phyloP scores from a whole-genome alignment of 2,329 filamentous ascomycete species.

The Ceratocystis cubensis region DNA sequence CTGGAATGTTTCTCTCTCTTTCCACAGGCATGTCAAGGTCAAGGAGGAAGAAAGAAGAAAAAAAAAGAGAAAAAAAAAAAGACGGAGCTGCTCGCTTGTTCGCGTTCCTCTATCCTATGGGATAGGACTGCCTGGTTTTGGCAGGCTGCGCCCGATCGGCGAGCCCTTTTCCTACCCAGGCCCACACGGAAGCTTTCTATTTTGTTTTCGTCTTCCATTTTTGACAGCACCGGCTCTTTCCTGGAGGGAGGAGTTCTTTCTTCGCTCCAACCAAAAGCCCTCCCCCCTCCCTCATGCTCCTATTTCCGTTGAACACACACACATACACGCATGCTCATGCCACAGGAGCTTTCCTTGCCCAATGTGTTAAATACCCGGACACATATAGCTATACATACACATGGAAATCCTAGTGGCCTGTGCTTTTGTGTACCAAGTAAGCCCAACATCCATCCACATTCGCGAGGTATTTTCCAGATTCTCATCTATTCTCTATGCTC shows the following conservation, averaged over 20 bases:
- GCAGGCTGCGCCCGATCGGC: conserved; percentile 4
- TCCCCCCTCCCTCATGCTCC: background rate
- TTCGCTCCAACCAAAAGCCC: background rate
- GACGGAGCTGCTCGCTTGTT: background rate
- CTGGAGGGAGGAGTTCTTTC: background rate
- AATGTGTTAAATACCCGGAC: background rate
- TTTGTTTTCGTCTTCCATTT: background rate
- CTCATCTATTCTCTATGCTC: background rate
- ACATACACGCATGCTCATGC: background rate
- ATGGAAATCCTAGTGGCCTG: background rate
- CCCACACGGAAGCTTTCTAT: background rate
- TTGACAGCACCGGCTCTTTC: background rate
- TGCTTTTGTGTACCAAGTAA: background rate
- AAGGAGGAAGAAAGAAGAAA: no score
- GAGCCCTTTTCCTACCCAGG: background rate
- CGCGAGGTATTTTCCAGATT: background rate
- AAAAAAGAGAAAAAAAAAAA: background rate
- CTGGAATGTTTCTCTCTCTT: conserved; percentile 2
- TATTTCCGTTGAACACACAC: background rate
- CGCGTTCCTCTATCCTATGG: background rate
- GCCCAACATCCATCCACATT: background rate
- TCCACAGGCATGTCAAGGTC: no score
- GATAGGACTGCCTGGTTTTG: no score
- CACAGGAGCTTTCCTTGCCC: background rate
- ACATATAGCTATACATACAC: background rate